phyloP scores from a whole-genome alignment of 441 rosid genomes.

The Gossypium schwendimanii region DNA sequence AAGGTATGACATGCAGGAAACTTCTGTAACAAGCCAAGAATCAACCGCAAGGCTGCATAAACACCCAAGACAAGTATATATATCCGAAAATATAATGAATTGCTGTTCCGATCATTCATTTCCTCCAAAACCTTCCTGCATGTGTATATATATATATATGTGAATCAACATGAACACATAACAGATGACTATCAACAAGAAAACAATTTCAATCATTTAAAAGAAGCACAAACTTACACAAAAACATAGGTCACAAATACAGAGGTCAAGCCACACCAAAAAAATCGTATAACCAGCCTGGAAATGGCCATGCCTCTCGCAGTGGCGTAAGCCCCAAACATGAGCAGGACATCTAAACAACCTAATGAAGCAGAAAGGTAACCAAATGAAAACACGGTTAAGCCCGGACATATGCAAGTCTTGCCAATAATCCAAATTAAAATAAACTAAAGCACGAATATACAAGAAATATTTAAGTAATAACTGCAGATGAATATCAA shows the following conservation, averaged over 20 bases:
- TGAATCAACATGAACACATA: not conserved
- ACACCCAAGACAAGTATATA: constrained; percentile 84
- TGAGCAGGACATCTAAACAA: constrained; percentile 84
- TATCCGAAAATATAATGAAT: constrained; percentile 76
- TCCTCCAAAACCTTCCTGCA: constrained; percentile 86
- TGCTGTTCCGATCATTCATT: constrained; percentile 45
- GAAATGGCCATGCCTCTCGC: constrained; percentile 99
- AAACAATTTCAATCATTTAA: not conserved
- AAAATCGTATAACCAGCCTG: constrained; percentile 79
- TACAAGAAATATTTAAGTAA: not conserved
- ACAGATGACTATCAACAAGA: not conserved
- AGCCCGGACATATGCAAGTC: not conserved
- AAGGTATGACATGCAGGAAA: constrained; percentile 83
- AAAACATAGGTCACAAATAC: constrained; percentile 69
- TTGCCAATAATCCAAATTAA: not conserved
- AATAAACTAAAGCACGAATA: constrained; percentile 5
- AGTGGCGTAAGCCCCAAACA: constrained; percentile 88
- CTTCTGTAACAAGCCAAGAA: constrained; percentile 63
- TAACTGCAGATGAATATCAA: constrained; percentile 13
- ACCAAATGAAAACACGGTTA: constrained; percentile 15
- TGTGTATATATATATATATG: constrained; percentile 6
- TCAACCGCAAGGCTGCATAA: constrained; percentile 73
- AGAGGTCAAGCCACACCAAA: constrained; percentile 82
- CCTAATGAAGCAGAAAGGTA: constrained; percentile 38
- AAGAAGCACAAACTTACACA: constrained; percentile 48